These are phyloP conservation scores for Botrytis squamosa DNA, from an alignment of 2,329 filamentous ascomycete species.

Conservation along the genomic window DNA sequence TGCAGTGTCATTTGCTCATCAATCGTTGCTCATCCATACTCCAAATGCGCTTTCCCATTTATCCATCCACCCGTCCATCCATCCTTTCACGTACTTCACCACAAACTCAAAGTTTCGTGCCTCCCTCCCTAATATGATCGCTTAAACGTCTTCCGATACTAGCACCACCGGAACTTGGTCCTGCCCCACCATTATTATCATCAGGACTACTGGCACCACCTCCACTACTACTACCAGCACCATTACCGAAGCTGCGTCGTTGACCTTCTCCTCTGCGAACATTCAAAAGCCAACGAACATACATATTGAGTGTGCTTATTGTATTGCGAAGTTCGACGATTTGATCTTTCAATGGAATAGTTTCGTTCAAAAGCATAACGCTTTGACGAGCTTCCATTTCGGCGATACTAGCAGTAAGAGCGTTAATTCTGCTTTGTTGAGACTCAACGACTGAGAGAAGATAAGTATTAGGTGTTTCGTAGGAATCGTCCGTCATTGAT, in stretches of 20 bases:
- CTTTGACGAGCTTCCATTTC: constrained; percentile 60
- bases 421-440: constrained; percentile 56
- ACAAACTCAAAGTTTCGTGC: constrained; percentile 9
- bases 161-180: constrained; percentile 13
- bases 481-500: constrained; percentile 24
- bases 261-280: constrained; percentile 38
- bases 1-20: constrained; percentile 5
- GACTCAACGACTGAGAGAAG: constrained; percentile 48
- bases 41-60: constrained; percentile 2
- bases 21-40: constrained; percentile 11
- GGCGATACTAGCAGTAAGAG: constrained; percentile 55
- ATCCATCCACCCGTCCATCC: not conserved
- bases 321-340: constrained; percentile 50
- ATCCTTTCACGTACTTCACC: not conserved
- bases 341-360: constrained; percentile 60
- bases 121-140: constrained; percentile 13
- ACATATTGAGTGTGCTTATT: constrained; percentile 39
- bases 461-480: constrained; percentile 46
- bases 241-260: constrained; percentile 13
- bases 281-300: constrained; percentile 40
- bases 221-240: not conserved
- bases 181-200: constrained; percentile 8
- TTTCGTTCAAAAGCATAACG: constrained; percentile 61
- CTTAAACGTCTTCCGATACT: constrained; percentile 11
- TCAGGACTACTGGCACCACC: not conserved